Base-by-base conservation (phyloP, 441 rosid species). In the Pelargonium australe region DNA sequence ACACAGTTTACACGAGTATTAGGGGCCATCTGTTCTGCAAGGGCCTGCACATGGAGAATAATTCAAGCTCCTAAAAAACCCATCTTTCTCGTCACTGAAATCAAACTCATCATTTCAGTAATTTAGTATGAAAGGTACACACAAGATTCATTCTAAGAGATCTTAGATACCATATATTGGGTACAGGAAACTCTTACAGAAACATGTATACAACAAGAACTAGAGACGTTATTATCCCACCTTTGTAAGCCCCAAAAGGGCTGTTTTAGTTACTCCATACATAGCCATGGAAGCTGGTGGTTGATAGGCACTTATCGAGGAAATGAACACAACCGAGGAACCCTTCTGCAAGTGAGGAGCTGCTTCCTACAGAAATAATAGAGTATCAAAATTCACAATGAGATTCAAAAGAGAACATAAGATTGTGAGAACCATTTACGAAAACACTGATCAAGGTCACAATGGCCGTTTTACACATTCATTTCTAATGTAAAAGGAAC, bases 231-330 rank as follows among this genome's bases (percentile, higher is more conserved):
- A 31, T 31, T 31, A 31, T 31, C 37, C 37, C 37, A 91, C 99
- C 92, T 95, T 94, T 57, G 91, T 86, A 40, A 94, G 84, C 49
- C 96, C 99, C 14, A 95, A 85, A 77, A 91, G 90, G 60, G 99
- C 95, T 0, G 99, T 91, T 81, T 95, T 95, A 8, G 97, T 90
- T 62, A 95, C 96, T 10, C 96, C 97, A 75, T 95, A 95, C 96
- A 95, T 90, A 73, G 84, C 85, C 90, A 86, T 78, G 43, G 91
- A 67, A 64, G 82, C 23, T 61, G 70, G 86, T 5, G 96, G 97
- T 20, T 67, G 74, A 76, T 80, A 95, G 47, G 82, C 99, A 70
- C 85, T 76, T 69, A 88, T 82, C 0, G 99, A 91, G 49, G 99
- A 85, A 72, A 90, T 79, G 44, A 91, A 79, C 76, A 95, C 72